Conservation (phyloP, 345 rosid genomes). For the Eucalyptus sp. region DNA sequence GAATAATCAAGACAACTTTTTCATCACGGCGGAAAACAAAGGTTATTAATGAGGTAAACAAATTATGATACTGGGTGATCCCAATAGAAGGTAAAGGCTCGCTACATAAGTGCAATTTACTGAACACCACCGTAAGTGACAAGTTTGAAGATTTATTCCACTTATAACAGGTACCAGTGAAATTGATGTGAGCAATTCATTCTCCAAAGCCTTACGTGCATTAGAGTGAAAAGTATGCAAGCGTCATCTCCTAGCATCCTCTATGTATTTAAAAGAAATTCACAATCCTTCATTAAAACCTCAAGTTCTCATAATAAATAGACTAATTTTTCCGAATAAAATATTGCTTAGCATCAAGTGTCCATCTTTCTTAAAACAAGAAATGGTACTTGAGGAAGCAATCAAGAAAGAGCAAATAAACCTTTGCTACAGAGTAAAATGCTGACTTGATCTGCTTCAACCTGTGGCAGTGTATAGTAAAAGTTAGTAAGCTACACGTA, state of each 20-base stretch:
- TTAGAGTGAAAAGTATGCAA: neutral
- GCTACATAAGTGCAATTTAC: neutral
- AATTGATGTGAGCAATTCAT: neutral
- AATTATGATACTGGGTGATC: neutral
- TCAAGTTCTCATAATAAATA: neutral
- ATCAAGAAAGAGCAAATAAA: neutral
- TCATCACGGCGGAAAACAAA: neutral
- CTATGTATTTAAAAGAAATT: neutral
- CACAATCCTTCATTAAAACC: neutral
- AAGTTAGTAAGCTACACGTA: neutral
- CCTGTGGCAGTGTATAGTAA: slow-evolving; percentile 20
- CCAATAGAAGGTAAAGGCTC: neutral
- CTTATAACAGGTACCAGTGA: neutral
- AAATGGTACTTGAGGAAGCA: neutral
- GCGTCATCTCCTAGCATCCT: neutral
- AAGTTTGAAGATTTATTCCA: neutral
- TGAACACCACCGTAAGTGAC: neutral
- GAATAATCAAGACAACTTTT: neutral
- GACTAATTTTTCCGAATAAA: neutral
- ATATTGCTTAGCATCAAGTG: neutral
- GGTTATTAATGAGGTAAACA: neutral
- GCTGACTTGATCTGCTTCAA: slow-evolving; percentile 90
- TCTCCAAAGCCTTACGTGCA: neutral
- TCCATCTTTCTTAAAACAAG: neutral
- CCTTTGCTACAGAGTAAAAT: slow-evolving; percentile 80